These are phyloP conservation scores for Fusarium compactum DNA, from an alignment of 2,329 filamentous ascomycete genomes.

Conservation along the genomic window DNA sequence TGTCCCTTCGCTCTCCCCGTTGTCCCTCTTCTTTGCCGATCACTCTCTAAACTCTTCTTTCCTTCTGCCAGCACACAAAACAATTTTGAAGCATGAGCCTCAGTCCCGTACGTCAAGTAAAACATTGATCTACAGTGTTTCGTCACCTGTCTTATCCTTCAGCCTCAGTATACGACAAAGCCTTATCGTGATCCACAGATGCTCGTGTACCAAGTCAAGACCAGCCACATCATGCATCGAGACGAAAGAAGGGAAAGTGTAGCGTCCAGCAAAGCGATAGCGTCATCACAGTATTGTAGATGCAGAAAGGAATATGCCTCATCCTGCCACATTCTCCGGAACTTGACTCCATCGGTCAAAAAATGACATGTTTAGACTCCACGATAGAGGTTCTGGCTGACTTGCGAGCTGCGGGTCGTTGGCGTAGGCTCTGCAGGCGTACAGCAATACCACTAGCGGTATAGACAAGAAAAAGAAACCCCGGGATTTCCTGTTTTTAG, in stretches of 20 bases:
- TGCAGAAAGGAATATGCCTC: background rate
- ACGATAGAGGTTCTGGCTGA: conserved; percentile 13
- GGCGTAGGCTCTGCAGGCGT: background rate
- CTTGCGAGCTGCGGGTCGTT: background rate
- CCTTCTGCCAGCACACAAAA: background rate
- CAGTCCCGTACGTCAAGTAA: background rate
- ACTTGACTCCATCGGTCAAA: conserved; percentile 9
- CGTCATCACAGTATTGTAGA: background rate
- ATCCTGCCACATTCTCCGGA: conserved; percentile 2
- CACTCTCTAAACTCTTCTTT: background rate
- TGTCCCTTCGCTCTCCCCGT: background rate
- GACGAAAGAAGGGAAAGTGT: background rate
- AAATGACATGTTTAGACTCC: background rate
- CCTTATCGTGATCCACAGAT: background rate
- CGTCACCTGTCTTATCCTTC: background rate
- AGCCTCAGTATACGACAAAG: background rate
- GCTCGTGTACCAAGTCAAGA: background rate
- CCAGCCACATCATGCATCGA: background rate
- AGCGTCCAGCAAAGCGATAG: background rate
- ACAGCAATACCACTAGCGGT: background rate
- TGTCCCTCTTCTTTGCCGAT: background rate
- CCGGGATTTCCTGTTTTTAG: conserved; percentile 25
- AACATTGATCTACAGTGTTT: background rate
- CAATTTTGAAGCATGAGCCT: background rate
- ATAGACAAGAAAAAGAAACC: background rate